Evolutionary conservation across 1,284 basidiomycete species (phyloP), one percentile per base, ranked within the genome.

Genomic region (Exobasidium rhododendri): DNA sequence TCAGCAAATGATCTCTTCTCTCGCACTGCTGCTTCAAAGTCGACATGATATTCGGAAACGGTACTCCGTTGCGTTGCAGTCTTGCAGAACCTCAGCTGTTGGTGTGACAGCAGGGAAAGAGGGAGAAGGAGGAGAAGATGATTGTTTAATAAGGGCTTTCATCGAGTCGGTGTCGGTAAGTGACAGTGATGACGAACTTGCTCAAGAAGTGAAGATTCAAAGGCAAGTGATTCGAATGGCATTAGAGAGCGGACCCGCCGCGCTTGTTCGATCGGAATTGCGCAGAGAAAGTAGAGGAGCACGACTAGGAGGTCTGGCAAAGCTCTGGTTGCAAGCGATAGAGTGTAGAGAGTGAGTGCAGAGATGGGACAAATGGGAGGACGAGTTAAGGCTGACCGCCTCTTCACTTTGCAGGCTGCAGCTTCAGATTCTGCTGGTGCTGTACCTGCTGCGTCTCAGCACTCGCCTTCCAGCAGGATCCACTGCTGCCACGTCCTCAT

Each of bases 401-500:
- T n/a, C n/a, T n/a, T n/a, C n/a, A n/a, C n/a, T n/a, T n/a, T n/a
- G n/a, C 44, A 58, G 57, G 24, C 52, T 60, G 29, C 43, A 52
- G 5, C n/a, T 60, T 22, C 58, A 60, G 22, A 24, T 60, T 11
- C 49, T 60, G 17, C 50, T 60, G 22, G 17, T 60, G 1, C 58
- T 60, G 13, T 52, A 22, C 20, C 17, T 53, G 2, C 14, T 60
- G 17, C 49, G 50, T 17, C 30, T 60, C 2, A 57, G 30, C n/a
- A 29, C 43, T 35, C 32, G 51, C 14, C 20, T 51, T 26, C 58
- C 58, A n/a, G 29, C n/a, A n/a, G n/a, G n/a, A 3, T n/a, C n/a
- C n/a, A n/a, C n/a, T 60, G 1, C 58, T 60, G 13, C 32, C 14
- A 11, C 17, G 32, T 1, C 14, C 56, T 13, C 49, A 45, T 17